Evolutionary conservation across 306 rosid genomes (phyloP), one percentile per base, ranked within the genome.

Genomic region (Quillaja saponaria): DNA sequence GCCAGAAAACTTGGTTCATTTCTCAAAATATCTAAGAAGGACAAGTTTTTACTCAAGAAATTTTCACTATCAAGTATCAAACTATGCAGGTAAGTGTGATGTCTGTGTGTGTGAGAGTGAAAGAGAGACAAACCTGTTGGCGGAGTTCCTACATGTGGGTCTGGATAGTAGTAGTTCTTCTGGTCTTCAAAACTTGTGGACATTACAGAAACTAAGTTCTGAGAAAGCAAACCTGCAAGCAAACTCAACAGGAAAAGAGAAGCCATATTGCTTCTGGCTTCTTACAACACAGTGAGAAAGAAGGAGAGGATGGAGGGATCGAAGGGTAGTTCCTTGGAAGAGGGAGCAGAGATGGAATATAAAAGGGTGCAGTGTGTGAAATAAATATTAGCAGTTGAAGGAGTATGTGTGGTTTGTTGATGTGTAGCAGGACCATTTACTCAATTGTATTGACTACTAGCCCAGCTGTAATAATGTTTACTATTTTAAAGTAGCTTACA

Each of bases 351-450:
- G 8, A 37, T 37, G 63, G 81, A 65, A 76, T 81, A 84, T 84
- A 84, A 82, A 68, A 64, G 55, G 66, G 80, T 47, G 65, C 55
- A 55, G 21, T 55, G 69, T 49, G 66, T 35, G 86, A 70, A 92
- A 90, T 89, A 58, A 87, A 94, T 89, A 76, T 58, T 40, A 51
- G 66, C 95, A 76, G 96, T 83, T 84, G 90, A 78, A 72, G 62
- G 77, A 79, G 81, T 70, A 12, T 80, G 78, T 33, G 72, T 25
- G 73, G 87, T 82, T 94, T 63, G 99, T 83, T 94, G 96, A 81
- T 74, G 34, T 64, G 13, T 50, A 68, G 85, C 86, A 85, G 76
- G 39, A 67, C 84, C 91, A 94, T 87, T 94, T 89, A 94, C 74
- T 86, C 80, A 10, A 25, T 61, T 21, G 9, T 68, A 71, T 74